Evolutionary conservation across 1,284 basidiomycete species (phyloP).

Genomic region (Caloboletus inedulis): DNA sequence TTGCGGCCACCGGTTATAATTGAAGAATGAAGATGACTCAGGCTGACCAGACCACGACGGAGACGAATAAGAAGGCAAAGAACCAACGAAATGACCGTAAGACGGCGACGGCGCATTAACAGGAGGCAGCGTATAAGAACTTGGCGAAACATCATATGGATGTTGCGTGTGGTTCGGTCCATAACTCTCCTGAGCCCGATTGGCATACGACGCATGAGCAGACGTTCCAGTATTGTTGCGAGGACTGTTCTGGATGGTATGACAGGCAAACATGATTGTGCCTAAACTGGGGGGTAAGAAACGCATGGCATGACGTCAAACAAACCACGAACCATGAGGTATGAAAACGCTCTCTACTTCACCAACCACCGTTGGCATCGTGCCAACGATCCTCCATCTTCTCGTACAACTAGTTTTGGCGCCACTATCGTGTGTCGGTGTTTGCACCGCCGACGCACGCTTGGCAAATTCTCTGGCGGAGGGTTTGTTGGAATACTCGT

Average conservation of each 20-base stretch:
- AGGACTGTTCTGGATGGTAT: slow-evolving; percentile 45
- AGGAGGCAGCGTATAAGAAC: slow-evolving; percentile 34
- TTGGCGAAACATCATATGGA: slow-evolving; percentile 30
- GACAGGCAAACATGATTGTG: slow-evolving; percentile 79
- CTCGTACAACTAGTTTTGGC: slow-evolving; percentile 92
- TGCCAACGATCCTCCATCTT: slow-evolving; percentile 81
- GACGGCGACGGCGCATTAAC: slow-evolving; percentile 29
- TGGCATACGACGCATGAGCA: slow-evolving; percentile 28
- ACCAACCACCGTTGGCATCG: slow-evolving; percentile 60
- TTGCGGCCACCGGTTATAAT: slow-evolving; percentile 41
- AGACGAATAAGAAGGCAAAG: slow-evolving; percentile 43
- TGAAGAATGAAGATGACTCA: slow-evolving; percentile 36
- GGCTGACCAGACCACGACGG: slow-evolving; percentile 46
- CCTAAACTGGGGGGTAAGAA: slow-evolving; percentile 44
- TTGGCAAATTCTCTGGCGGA: slow-evolving; percentile 79
- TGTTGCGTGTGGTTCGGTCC: slow-evolving; percentile 39
- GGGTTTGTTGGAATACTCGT: slow-evolving; percentile 50
- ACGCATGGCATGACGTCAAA: slow-evolving; percentile 36
- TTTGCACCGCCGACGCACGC: slow-evolving; percentile 78
- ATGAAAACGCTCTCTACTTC: slow-evolving; percentile 90
- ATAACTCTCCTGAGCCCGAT: slow-evolving; percentile 38
- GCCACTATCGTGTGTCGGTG: slow-evolving; percentile 54
- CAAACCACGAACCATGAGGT: slow-evolving; percentile 73
- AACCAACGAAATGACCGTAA: slow-evolving; percentile 25
- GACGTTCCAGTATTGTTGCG: slow-evolving; percentile 21